Conservation (phyloP, 2,329 filamentous ascomycete genomes). For the Claviceps africana region DNA sequence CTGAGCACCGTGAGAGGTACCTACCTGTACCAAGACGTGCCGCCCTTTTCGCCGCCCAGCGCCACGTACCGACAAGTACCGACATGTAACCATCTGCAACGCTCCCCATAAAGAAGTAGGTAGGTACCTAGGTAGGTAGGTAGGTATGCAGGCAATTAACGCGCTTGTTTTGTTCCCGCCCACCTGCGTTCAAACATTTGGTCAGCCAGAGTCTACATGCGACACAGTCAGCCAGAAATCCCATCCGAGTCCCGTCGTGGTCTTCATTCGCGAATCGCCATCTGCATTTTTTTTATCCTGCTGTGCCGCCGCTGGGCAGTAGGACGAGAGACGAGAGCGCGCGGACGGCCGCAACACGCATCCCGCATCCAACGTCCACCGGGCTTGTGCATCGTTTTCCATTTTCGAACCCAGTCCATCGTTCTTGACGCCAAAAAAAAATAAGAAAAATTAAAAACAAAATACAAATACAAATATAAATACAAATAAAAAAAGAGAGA, state of each 20-base stretch:
- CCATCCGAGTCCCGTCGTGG: background rate
- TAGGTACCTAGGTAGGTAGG: too few species aligned
- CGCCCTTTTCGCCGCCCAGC: background rate
- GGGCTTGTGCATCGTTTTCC: background rate
- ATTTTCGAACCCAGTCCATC: background rate
- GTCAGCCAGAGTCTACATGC: background rate
- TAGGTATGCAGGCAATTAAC: conserved; percentile 10
- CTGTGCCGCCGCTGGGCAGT: background rate
- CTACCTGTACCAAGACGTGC: background rate
- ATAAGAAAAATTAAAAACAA: too few species aligned
- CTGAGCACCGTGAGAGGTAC: background rate
- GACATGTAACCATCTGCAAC: too few species aligned
- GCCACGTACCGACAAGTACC: background rate
- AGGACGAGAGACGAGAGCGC: background rate
- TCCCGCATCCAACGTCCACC: background rate
- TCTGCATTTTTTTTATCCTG: background rate
- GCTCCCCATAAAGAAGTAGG: too few species aligned
- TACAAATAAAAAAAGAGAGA: background rate
- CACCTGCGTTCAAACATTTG: background rate
- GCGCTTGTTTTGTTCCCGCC: conserved; percentile 1
- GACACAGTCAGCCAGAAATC: background rate
- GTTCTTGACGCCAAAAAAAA: background rate
- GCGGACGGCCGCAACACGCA: background rate
- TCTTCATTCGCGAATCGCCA: background rate
- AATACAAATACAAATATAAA: too few species aligned